Percentiles rank a stretch among this genome's conserved stretches.
These are phyloP conservation scores for Trichoderma virens DNA, from an alignment of 495 filamentous ascomycete genomes.

Conservation along the genomic window DNA sequence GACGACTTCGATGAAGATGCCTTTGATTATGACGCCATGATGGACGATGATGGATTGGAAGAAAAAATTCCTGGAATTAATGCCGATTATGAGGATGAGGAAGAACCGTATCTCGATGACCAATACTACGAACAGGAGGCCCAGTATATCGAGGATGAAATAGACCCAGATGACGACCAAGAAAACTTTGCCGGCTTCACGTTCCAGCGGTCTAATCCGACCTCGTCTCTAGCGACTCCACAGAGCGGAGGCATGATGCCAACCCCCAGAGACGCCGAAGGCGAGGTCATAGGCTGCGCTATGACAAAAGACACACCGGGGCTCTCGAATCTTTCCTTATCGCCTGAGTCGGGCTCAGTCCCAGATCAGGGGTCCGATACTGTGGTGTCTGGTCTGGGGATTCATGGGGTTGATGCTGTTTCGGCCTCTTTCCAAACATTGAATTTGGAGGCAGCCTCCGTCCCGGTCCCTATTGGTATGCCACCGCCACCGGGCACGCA, in stretches of 20 bases:
- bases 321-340: constrained; percentile 12
- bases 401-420: constrained; percentile 23
- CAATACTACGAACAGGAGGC: constrained; percentile 47
- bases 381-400: constrained; percentile 24
- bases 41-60: constrained; percentile 63
- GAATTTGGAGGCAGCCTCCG: neutral
- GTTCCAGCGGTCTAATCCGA: constrained; percentile 43
- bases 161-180: constrained; percentile 40
- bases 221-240: constrained; percentile 40
- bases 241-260: constrained; percentile 34
- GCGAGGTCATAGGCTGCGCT: constrained; percentile 42
- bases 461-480: neutral
- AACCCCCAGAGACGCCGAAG: constrained; percentile 47
- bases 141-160: constrained; percentile 20
- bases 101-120: constrained; percentile 33
- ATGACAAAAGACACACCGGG: constrained; percentile 35
- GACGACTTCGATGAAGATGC: constrained; percentile 62
- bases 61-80: constrained; percentile 60
- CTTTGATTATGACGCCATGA: constrained; percentile 61
- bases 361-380: neutral
- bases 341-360: constrained; percentile 12
- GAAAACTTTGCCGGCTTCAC: constrained; percentile 48
- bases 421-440: constrained; percentile 4
- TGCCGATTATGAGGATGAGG: constrained; percentile 66
- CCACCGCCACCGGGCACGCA: neutral